Percentiles rank a stretch among this genome's conserved stretches.
Evolutionary conservation across 75 land plant species (phyloP).

Genomic region (Picea glauca): DNA sequence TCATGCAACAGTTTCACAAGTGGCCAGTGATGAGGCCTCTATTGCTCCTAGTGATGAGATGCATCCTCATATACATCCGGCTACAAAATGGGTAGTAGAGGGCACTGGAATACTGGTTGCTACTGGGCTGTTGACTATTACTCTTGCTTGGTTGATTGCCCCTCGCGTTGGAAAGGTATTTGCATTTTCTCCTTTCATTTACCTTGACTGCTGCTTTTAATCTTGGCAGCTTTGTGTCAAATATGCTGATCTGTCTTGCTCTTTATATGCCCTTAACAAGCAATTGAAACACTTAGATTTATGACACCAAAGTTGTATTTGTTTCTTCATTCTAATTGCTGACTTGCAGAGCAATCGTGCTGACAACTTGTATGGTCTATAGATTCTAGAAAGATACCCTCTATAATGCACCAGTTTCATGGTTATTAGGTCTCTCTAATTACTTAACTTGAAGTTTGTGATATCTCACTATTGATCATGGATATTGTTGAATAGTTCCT

Average conservation of each 20-base stretch:
- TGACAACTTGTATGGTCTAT: neutral
- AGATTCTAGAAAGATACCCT: neutral
- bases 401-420: neutral
- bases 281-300: neutral
- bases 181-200: neutral
- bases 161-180: conserved; percentile 81
- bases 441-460: neutral
- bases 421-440: neutral
- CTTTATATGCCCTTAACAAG: neutral
- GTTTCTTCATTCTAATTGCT: neutral
- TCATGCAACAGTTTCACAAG: conserved; percentile 26
- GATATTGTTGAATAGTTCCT: no score
- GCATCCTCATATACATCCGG: conserved; percentile 27
- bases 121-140: conserved; percentile 66
- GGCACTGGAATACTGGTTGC: conserved; percentile 66
- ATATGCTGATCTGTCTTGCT: neutral
- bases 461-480: neutral
- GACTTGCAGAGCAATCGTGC: neutral
- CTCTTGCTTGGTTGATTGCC: conserved; percentile 72
- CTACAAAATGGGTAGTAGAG: conserved; percentile 63
- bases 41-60: conserved; percentile 19
- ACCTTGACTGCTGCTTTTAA: neutral
- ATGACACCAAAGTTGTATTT: neutral
- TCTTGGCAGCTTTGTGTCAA: neutral
- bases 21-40: conserved; percentile 26